Percentiles rank a stretch among this genome's conserved stretches.
These are phyloP conservation scores for Cladosporium sphaerospermum DNA, from an alignment of 2,329 filamentous ascomycete genomes.

Conservation along the genomic window DNA sequence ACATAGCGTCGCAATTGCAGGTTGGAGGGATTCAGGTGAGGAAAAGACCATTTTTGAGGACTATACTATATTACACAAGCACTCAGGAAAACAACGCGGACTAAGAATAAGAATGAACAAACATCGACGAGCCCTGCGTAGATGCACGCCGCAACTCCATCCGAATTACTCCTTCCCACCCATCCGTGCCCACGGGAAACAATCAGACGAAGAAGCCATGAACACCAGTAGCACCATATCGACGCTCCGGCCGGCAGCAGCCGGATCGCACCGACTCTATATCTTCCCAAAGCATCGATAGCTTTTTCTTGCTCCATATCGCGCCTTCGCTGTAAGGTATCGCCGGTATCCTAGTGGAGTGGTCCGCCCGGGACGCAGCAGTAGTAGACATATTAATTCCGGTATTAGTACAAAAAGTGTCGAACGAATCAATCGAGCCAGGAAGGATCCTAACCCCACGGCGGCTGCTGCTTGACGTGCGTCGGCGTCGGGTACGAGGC, in stretches of 20 bases:
- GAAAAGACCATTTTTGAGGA: too few relatives aligned
- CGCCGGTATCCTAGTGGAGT: conserved; percentile 22
- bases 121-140: too few relatives aligned
- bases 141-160: too few relatives aligned
- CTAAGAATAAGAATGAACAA: too few relatives aligned
- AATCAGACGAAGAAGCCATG: neutral
- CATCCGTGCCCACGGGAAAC: neutral
- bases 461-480: conserved; percentile 8
- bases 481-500: conserved; percentile 10
- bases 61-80: too few relatives aligned
- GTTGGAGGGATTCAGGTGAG: too few relatives aligned
- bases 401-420: conserved; percentile 7
- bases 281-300: neutral
- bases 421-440: too few relatives aligned
- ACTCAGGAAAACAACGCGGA: too few relatives aligned
- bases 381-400: neutral
- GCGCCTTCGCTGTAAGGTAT: conserved; percentile 6
- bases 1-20: too few relatives aligned
- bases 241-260: too few relatives aligned
- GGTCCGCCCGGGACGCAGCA: conserved; percentile 24
- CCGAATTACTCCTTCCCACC: neutral
- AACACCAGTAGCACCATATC: neutral
- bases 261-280: neutral
- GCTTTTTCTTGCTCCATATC: neutral
- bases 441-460: neutral